Base-by-base conservation (phyloP, 257 asterid genomes). In the Nicotiana knightiana region DNA sequence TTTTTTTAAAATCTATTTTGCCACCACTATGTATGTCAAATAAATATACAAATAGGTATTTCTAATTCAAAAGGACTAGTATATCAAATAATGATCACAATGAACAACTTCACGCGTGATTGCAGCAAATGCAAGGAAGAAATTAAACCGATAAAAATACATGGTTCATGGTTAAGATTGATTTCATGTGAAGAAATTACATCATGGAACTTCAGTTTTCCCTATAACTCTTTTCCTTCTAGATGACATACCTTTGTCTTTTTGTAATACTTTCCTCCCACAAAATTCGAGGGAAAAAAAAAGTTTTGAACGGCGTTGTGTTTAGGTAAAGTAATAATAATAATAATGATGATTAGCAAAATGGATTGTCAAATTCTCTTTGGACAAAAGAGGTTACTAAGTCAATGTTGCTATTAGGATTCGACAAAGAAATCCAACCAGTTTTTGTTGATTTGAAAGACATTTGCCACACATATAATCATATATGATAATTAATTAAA, bases 341-440 rank as follows among this genome's bases (percentile, higher is more conserved):
- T 39, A 24, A 28, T 21, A 21, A 21, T 12, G 13, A 59, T 63
- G 33, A 43, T 61, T 37, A 43, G 32, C 63, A 80, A 80, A 33
- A 64, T 62, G 39, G 17, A 62, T 64, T 46, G 61, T 48, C 83
- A 80, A 43, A 39, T 30, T 80, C 46, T 64, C 28, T 61, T 32
- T 48, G 76, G 57, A 80, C 65, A 43, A 64, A 46, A 43, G 51
- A 64, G 32, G 83, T 63, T 80, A 67, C 9, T 64, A 13, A 6
- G 48, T 80, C 83, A 39, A 9, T 57, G 17, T 64, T 80, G 4
- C 53, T 80, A 63, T 28, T 48, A 80, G 64, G 54, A 80, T 48
- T 80, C 4, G 77, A 80, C 68, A 64, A 64, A 37, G 77, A 80
- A 53, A 63, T 62, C 48, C 48, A 63, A 80, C 83, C 83, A 62